phyloP scores from a whole-genome alignment of 164 flowering plant species.

The Sedum album region DNA sequence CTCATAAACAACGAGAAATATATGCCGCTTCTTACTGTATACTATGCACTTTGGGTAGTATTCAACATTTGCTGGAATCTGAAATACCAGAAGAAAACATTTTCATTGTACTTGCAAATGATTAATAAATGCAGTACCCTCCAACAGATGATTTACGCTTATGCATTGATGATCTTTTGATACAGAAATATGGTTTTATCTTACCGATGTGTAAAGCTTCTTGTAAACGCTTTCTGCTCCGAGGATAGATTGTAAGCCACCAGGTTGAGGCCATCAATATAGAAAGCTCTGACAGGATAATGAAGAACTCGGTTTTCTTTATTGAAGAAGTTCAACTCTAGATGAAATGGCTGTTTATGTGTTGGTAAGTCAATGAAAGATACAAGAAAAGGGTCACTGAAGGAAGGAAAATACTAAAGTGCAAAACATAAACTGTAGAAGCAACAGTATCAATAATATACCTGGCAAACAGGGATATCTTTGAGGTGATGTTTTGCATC shows the following conservation, averaged over 20 bases:
- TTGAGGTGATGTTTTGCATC: conserved; percentile 61
- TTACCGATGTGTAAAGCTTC: conserved; percentile 81
- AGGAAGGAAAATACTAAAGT: not conserved
- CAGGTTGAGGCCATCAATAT: conserved; percentile 77
- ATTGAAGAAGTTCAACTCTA: conserved; percentile 96
- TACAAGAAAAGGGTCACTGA: conserved; percentile 5
- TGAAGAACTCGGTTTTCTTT: conserved; percentile 87
- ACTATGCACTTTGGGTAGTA: conserved; percentile 50
- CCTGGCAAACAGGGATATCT: conserved; percentile 91
- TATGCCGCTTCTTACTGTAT: conserved; percentile 72
- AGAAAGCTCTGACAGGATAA: conserved; percentile 92
- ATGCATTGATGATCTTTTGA: not conserved
- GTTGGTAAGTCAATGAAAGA: conserved; percentile 9
- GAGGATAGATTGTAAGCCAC: conserved; percentile 85
- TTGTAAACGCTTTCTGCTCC: conserved; percentile 73
- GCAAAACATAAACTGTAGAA: not conserved
- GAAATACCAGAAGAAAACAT: conserved; percentile 12
- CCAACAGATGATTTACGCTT: not conserved
- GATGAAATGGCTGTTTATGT: conserved; percentile 68
- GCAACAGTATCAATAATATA: conserved; percentile 10
- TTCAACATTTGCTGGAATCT: conserved; percentile 83
- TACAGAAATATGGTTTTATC: not conserved
- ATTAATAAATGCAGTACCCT: not conserved
- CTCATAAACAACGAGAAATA: conserved; percentile 83
- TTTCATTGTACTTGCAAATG: not conserved